Evolutionary conservation across 441 rosid genomes (phyloP).

Genomic region (Populus hybrid): DNA sequence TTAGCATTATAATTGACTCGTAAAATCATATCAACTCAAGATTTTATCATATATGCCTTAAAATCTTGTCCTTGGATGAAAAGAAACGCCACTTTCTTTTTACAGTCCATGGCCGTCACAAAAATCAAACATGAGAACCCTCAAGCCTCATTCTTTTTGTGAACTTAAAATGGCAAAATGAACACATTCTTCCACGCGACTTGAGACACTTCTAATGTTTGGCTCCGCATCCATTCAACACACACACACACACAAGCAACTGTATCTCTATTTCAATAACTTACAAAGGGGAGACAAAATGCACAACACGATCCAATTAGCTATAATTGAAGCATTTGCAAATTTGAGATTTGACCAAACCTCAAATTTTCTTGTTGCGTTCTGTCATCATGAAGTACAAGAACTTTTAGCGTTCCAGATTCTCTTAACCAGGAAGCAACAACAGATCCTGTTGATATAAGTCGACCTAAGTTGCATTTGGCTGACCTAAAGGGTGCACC

Average conservation of each 20-base stretch:
- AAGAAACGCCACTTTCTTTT: no score
- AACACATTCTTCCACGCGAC: no score
- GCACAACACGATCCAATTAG: constrained; percentile 14
- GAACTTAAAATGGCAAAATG: no score
- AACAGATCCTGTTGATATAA: constrained; percentile 62
- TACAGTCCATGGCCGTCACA: no score
- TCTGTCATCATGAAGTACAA: constrained; percentile 65
- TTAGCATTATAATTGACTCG: no score
- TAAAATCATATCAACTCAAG: no score
- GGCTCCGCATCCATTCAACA: background rate
- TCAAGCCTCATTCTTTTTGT: no score
- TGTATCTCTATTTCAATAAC: background rate
- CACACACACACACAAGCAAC: background rate
- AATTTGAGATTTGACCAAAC: constrained; percentile 32
- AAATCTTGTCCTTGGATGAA: no score
- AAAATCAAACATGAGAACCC: no score
- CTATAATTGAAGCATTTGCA: constrained; percentile 52
- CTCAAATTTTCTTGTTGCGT: constrained; percentile 28
- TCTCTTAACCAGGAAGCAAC: constrained; percentile 79
- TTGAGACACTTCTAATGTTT: background rate
- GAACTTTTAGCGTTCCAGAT: constrained; percentile 61
- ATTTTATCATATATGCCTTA: no score
- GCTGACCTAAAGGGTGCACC: constrained; percentile 73
- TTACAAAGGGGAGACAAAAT: background rate
- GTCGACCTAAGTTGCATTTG: constrained; percentile 80